phyloP scores from a whole-genome alignment of 257 asterid species.

The Nicotiana noctiflora region DNA sequence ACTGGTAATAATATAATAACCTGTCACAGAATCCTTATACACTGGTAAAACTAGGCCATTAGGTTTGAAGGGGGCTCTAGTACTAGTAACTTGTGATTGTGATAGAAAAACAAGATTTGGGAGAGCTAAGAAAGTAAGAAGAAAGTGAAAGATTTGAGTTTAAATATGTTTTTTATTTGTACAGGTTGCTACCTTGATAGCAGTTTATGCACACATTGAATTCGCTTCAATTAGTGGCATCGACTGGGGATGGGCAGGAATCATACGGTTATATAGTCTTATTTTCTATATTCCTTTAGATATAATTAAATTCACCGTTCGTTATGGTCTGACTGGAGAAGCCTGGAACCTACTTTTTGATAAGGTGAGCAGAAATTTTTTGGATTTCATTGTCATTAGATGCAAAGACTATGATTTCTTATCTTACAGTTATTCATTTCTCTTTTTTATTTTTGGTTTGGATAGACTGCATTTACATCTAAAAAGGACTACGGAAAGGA shows the following conservation, averaged over 20 bases:
- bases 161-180: not conserved
- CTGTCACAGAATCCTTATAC: slow-evolving; percentile 26
- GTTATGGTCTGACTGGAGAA: slow-evolving; percentile 24
- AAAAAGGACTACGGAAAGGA: slow-evolving; percentile 20
- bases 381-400: not conserved
- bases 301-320: slow-evolving; percentile 16
- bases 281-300: slow-evolving; percentile 24
- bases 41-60: slow-evolving; percentile 21
- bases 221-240: slow-evolving; percentile 25
- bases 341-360: slow-evolving; percentile 29
- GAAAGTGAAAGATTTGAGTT: not conserved
- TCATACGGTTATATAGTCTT: slow-evolving; percentile 29
- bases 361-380: slow-evolving; percentile 13
- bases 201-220: slow-evolving; percentile 21
- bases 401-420: not conserved
- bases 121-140: not conserved
- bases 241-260: slow-evolving; percentile 32
- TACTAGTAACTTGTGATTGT: not conserved
- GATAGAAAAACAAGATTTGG: not conserved
- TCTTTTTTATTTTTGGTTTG: not conserved
- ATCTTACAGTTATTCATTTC: not conserved
- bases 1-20: too few species aligned
- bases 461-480: slow-evolving; percentile 22
- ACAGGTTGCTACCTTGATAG: slow-evolving; percentile 25
- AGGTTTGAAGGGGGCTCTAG: slow-evolving; percentile 23